Evolutionary conservation across 1,284 basidiomycete species (phyloP).

Genomic region (Retiboletus flavoniger): DNA sequence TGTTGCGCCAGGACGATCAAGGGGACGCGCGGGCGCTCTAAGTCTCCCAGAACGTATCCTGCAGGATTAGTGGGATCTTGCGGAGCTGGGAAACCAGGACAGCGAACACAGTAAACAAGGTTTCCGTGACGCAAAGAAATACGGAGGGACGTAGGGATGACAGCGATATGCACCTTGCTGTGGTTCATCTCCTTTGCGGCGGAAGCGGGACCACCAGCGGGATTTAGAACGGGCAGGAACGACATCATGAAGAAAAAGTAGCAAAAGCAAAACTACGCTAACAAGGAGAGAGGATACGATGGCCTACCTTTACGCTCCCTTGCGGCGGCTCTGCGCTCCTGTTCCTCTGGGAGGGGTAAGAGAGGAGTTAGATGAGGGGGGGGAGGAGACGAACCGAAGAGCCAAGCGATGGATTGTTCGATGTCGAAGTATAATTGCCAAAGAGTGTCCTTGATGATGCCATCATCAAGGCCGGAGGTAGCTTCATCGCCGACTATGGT

Average conservation of each 20-base stretch:
- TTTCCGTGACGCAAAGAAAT: conserved; percentile 5
- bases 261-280: conserved; percentile 36
- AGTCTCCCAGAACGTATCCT: conserved; percentile 21
- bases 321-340: conserved; percentile 52
- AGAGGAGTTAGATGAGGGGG: not conserved
- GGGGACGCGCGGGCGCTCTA: conserved; percentile 47
- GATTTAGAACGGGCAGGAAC: conserved; percentile 31
- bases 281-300: conserved; percentile 21
- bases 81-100: conserved; percentile 14
- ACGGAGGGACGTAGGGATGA: conserved; percentile 12
- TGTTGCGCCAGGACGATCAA: conserved; percentile 57
- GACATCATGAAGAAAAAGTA: conserved; percentile 33
- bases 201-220: conserved; percentile 35
- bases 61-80: conserved; percentile 5
- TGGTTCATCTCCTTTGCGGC: conserved; percentile 32
- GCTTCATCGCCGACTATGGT: conserved; percentile 66
- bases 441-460: conserved; percentile 75
- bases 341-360: conserved; percentile 49
- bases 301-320: conserved; percentile 82
- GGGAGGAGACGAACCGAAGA: conserved; percentile 54
- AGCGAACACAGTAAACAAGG: conserved; percentile 18
- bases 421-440: conserved; percentile 92
- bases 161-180: conserved; percentile 39
- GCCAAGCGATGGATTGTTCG: conserved; percentile 72
- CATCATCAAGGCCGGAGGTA: conserved; percentile 68